Base-by-base conservation (phyloP, 495 filamentous ascomycete genomes). In the Penicillium verhagenii region DNA sequence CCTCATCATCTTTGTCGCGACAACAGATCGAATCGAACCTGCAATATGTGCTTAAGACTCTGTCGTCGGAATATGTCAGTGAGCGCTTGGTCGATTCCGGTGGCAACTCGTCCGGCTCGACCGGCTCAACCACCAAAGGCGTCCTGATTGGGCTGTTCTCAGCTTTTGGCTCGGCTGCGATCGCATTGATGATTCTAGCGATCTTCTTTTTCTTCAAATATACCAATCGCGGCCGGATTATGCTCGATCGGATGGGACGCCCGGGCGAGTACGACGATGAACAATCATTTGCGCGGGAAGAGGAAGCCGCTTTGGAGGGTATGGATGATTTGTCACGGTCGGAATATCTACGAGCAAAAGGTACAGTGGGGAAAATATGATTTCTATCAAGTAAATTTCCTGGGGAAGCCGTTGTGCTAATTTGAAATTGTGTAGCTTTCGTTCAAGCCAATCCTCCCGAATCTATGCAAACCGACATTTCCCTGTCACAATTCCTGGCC, bases 251-350 rank as follows among this genome's bases (percentile, higher is more conserved):
- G 57, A 89, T 98, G 67, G 92, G 90, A 37, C 81, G 95, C 51
- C 93, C 94, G 1, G 94, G 94, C 56, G 94, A 97, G 73, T 98
- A 88, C 76, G 94, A 98, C 72, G 94, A 98, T 75, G 94, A 97
- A 70, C 92, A 97, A 70, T 87, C 89, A 24, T 95, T 92, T 71
- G 80, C 82, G 56, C 84, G 88, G 57, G 94, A 97, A 72, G 94
- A 98, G 82, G 91, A 90, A 24, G 91, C 95, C 70, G 94, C 95
- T 51, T 71, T 98, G 67, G 95, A 96, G 75, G 79, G 79, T 50
- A 97, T 97, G 95, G 94, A 97, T 73, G 94, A 98, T 59, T 74
- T 97, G 61, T 84, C 90, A 65, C 81, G 89, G 71, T 84, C 84
- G 28, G 95, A 97, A 68, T 98, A 97, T 72, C 66, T 95, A 37